phyloP scores from a whole-genome alignment of 805 yeast species.

The Zygoascus flipseniorum region DNA sequence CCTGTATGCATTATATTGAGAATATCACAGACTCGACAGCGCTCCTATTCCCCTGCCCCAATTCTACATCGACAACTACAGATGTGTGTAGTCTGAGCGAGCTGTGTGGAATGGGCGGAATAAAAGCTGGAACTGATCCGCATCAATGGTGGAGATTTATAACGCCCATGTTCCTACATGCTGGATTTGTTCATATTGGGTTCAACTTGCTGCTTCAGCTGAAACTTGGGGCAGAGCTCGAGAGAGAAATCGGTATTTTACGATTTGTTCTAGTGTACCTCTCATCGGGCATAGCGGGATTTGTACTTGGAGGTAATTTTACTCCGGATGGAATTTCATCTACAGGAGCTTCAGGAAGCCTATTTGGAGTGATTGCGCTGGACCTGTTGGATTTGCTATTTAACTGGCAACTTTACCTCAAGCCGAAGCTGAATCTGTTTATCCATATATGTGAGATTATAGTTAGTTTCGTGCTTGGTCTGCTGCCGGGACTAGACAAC shows the following conservation, averaged over 20 bases:
- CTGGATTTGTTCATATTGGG: conserved; percentile 61
- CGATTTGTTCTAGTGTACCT: conserved; percentile 49
- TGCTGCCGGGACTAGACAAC: conserved; percentile 67
- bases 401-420: conserved; percentile 40
- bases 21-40: conserved; percentile 41
- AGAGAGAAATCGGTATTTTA: conserved; percentile 45
- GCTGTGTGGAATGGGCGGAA: conserved; percentile 53
- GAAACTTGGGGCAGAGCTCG: conserved; percentile 52
- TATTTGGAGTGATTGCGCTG: conserved; percentile 60
- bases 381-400: conserved; percentile 47
- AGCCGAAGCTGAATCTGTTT: conserved; percentile 38
- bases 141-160: conserved; percentile 63
- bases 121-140: conserved; percentile 23
- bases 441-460: conserved; percentile 49
- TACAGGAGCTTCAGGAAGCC: conserved; percentile 64
- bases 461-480: conserved; percentile 52
- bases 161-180: conserved; percentile 65
- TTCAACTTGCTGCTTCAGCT: conserved; percentile 56
- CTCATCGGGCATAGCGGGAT: conserved; percentile 57
- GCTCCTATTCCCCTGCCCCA: conserved; percentile 56
- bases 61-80: conserved; percentile 47
- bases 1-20: conserved; percentile 53
- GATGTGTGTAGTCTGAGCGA: conserved; percentile 50
- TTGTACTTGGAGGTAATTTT: conserved; percentile 59
- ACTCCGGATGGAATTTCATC: conserved; percentile 59